Base-by-base conservation (phyloP, 495 filamentous ascomycete species). In the Penicillium roqueforti region DNA sequence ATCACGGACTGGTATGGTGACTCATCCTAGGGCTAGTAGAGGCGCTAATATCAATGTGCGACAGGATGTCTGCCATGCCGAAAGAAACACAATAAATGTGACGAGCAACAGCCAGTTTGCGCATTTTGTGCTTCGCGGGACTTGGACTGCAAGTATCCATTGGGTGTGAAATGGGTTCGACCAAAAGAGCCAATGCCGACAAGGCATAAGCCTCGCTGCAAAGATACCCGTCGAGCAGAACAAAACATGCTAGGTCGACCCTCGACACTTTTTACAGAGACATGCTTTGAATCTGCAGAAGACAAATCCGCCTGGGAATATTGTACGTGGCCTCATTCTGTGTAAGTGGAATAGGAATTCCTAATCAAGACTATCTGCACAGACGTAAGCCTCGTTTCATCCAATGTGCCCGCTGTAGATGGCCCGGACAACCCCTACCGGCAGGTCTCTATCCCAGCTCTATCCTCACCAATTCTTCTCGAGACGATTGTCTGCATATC, bases 401-500 rank as follows among this genome's bases (percentile, higher is more conserved):
- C 61, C 10, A 67, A 65, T 26, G 62, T 65, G 4, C 64, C 64
- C 6, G 64, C 64, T 4, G 29, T 67, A 28, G 64, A 67, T 31
- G 64, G 64, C 3, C 64, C 64, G 3, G 59, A 65, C 3, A 67
- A 67, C 37, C 64, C 64, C 14, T 67, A 67, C 53, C 59, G 61
- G n/a, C 59, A 62, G 14, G 22, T 67, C n/a, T 67, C 64, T 8
- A 62, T 64, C 45, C 51, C 53, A 10, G 61, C 64, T 0, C 28
- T 67, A 2, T 62, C 64, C 14, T 62, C 61, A 1, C 62, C 64
- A 6, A 57, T 67, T 13, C 38, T 67, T 1, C 59, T 59, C 22
- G 59, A 67, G 20, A 67, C 64, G 2, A 59, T 67, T 3, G 52
- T 67, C 10, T 67, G 64, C 53, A 67, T 67, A 47, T 62, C 64